These are phyloP conservation scores for Nicotiana benthamiana DNA, from an alignment of 257 asterid species.

Conservation along the genomic window DNA sequence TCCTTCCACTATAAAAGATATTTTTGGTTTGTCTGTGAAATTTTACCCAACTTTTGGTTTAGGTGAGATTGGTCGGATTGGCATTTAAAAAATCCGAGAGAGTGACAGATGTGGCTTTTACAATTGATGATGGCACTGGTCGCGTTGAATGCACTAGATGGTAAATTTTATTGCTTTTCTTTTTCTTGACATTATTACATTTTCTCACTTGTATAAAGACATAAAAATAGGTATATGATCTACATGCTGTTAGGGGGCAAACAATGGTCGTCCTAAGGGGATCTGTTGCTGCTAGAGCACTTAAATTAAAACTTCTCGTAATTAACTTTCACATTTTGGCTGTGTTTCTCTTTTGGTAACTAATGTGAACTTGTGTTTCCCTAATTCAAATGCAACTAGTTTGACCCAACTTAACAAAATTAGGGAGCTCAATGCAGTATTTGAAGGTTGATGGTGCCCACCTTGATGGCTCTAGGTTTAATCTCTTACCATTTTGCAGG, in stretches of 20 bases:
- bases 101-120: constrained; percentile 56
- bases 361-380: not conserved
- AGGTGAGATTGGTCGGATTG: constrained; percentile 86
- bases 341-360: not conserved
- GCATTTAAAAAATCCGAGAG: constrained; percentile 43
- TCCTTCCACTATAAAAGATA: not conserved
- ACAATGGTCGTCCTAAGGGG: not conserved
- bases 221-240: not conserved
- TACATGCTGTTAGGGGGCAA: not conserved
- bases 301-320: not conserved
- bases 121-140: constrained; percentile 86
- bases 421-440: not conserved
- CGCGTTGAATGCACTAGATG: constrained; percentile 74
- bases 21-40: not conserved
- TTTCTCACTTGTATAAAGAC: not conserved
- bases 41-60: not conserved
- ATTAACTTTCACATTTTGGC: too few species aligned
- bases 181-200: not conserved
- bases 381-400: not conserved
- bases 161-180: constrained; percentile 24
- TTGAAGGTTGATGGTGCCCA: not conserved
- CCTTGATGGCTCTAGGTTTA: not conserved
- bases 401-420: not conserved
- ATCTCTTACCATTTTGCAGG: constrained; percentile 37
- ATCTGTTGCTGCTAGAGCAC: not conserved